These are phyloP conservation scores for Arthrocladium fulminans DNA, from an alignment of 2,329 filamentous ascomycete species.

Conservation along the genomic window DNA sequence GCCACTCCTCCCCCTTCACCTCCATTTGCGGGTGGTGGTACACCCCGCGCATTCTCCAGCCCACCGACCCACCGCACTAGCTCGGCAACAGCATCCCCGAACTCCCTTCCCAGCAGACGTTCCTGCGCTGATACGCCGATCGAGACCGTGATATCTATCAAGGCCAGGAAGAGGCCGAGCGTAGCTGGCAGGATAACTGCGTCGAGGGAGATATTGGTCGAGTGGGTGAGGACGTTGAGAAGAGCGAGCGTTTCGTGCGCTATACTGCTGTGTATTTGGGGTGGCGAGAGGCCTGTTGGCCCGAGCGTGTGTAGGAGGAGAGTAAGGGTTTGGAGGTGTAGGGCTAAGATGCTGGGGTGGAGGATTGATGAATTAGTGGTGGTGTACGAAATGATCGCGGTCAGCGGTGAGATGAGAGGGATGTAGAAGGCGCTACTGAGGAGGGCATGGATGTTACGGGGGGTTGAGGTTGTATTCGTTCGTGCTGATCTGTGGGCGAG, in stretches of 20 bases:
- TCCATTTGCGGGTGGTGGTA: slow-evolving; percentile 49
- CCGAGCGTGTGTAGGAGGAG: slow-evolving; percentile 76
- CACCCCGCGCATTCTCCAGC: slow-evolving; percentile 56
- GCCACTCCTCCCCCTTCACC: slow-evolving; percentile 42
- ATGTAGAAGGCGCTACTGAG: slow-evolving; percentile 75
- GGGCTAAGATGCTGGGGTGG: slow-evolving; percentile 63
- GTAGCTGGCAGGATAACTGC: slow-evolving; percentile 62
- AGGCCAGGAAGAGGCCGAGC: slow-evolving; percentile 66
- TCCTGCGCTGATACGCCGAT: slow-evolving; percentile 47
- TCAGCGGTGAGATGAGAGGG: slow-evolving; percentile 73
- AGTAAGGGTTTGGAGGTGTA: slow-evolving; percentile 78
- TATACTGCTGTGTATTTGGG: slow-evolving; percentile 47
- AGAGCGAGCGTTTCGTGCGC: slow-evolving; percentile 77
- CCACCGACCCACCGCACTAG: slow-evolving; percentile 74
- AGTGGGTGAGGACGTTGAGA: slow-evolving; percentile 58
- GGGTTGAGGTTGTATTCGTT: slow-evolving; percentile 30
- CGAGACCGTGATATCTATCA: slow-evolving; percentile 67
- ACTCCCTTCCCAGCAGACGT: slow-evolving; percentile 57
- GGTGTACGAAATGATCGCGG: slow-evolving; percentile 36
- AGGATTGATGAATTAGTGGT: slow-evolving; percentile 38
- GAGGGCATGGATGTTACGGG: slow-evolving; percentile 69
- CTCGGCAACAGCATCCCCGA: slow-evolving; percentile 72
- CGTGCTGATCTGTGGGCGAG: slow-evolving; percentile 48
- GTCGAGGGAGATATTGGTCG: slow-evolving; percentile 48
- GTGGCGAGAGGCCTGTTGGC: slow-evolving; percentile 64